Percentiles rank a stretch among this genome's conserved stretches.
phyloP scores from a whole-genome alignment of 495 filamentous ascomycete species.

The Elaphomyces granulatus region DNA sequence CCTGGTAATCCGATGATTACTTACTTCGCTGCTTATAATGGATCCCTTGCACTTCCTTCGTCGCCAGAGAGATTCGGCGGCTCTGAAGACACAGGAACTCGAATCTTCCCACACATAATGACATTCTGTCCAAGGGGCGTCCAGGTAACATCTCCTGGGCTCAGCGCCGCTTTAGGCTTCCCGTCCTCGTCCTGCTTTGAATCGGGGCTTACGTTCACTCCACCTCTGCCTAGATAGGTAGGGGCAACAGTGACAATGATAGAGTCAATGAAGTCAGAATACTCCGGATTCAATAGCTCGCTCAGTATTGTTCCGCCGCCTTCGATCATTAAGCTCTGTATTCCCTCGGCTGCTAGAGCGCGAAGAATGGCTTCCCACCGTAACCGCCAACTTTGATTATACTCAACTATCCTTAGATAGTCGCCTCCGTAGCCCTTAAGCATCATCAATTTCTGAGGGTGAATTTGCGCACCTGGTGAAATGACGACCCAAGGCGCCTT shows the following conservation, averaged over 20 bases:
- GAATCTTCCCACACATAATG: conserved; percentile 54
- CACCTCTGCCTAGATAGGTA: conserved; percentile 65
- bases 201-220: conserved; percentile 55
- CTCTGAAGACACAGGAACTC: no score
- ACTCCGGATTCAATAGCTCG: conserved; percentile 46
- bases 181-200: conserved; percentile 27
- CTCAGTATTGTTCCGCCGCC: conserved; percentile 72
- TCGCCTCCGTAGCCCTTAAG: conserved; percentile 33
- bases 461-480: conserved; percentile 14
- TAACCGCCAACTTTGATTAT: conserved; percentile 11
- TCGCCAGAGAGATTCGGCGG: no score
- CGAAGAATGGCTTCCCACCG: conserved; percentile 50
- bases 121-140: conserved; percentile 62
- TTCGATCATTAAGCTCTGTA: conserved; percentile 76
- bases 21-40: no score
- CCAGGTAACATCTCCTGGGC: conserved; percentile 56
- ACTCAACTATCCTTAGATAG: conserved; percentile 10
- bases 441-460: conserved; percentile 16
- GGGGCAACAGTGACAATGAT: conserved; percentile 80
- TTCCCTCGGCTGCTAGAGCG: conserved; percentile 37
- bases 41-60: no score
- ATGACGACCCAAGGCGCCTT: conserved; percentile 56
- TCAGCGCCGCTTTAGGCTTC: conserved; percentile 36
- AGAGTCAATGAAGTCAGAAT: conserved; percentile 43
- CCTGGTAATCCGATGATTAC: no score